phyloP scores from a whole-genome alignment of 441 rosid species.

The Corymbia citriodora region DNA sequence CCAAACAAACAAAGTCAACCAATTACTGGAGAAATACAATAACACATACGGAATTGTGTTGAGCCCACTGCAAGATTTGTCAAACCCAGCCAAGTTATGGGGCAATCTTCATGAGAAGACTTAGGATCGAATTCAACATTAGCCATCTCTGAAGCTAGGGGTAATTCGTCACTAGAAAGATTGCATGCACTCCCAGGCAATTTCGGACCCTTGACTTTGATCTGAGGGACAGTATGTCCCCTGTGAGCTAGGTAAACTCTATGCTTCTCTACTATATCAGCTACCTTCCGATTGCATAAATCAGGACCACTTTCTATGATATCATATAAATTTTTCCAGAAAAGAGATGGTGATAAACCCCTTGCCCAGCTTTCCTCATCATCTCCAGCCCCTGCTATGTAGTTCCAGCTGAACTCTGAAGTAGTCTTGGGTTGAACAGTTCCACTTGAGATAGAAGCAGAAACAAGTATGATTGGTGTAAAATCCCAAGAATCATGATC shows the following conservation, averaged over 20 bases:
- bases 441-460: constrained; percentile 56
- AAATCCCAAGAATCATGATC: constrained; percentile 89
- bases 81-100: constrained; percentile 58
- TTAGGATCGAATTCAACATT: constrained; percentile 6
- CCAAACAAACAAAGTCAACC: neutral
- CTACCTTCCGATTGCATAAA: constrained; percentile 77
- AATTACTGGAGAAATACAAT: neutral
- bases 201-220: constrained; percentile 33
- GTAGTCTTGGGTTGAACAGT: constrained; percentile 31
- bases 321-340: constrained; percentile 77
- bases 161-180: constrained; percentile 7
- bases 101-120: constrained; percentile 22
- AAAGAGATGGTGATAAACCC: constrained; percentile 69
- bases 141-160: constrained; percentile 13
- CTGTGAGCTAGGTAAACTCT: constrained; percentile 76
- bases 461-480: constrained; percentile 78
- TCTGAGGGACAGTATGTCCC: constrained; percentile 68
- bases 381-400: constrained; percentile 96
- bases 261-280: constrained; percentile 79
- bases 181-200: constrained; percentile 2
- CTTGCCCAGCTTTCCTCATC: constrained; percentile 99
- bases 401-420: constrained; percentile 90
- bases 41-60: constrained; percentile 45
- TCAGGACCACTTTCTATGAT: constrained; percentile 65
- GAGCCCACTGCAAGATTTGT: constrained; percentile 62